Evolutionary conservation across 2,329 filamentous ascomycete species (phyloP).

Genomic region (Periconia sp.): DNA sequence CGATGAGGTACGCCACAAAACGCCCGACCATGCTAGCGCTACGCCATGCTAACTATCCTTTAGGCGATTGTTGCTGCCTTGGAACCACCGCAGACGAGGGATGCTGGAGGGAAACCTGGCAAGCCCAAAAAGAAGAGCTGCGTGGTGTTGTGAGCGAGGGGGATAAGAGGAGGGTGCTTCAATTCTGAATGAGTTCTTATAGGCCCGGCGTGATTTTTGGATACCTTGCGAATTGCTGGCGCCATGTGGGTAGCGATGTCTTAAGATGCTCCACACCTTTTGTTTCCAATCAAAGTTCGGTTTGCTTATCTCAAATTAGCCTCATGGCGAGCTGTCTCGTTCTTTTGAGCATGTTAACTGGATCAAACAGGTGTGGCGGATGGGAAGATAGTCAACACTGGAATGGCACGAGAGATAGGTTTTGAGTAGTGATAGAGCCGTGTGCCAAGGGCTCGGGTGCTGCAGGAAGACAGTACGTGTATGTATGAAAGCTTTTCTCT

Average conservation of each 20-base stretch:
- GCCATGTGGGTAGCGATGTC: constrained; percentile 45
- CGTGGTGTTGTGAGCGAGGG: constrained; percentile 37
- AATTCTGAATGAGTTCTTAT: constrained; percentile 33
- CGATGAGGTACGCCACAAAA: constrained; percentile 73
- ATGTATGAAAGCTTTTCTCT: not conserved
- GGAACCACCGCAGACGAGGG: constrained; percentile 75
- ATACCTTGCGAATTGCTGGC: constrained; percentile 42
- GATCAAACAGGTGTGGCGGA: not conserved
- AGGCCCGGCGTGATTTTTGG: constrained; percentile 40
- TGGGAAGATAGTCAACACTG: not conserved
- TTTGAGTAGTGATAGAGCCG: not conserved
- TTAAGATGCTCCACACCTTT: constrained; percentile 24
- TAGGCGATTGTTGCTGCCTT: constrained; percentile 94
- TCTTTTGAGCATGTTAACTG: not conserved
- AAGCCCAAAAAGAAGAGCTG: constrained; percentile 40
- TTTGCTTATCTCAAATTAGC: constrained; percentile 3
- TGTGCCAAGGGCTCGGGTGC: not conserved
- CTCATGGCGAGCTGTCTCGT: not conserved
- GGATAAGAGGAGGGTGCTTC: constrained; percentile 14
- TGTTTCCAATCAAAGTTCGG: constrained; percentile 13
- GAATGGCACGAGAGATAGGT: not conserved
- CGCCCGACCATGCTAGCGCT: not conserved
- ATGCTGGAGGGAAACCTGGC: constrained; percentile 44
- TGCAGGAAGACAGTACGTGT: not conserved
- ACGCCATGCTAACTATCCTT: constrained; percentile 8